phyloP scores from a whole-genome alignment of 257 asterid species.

The Thymus mandschuricus region DNA sequence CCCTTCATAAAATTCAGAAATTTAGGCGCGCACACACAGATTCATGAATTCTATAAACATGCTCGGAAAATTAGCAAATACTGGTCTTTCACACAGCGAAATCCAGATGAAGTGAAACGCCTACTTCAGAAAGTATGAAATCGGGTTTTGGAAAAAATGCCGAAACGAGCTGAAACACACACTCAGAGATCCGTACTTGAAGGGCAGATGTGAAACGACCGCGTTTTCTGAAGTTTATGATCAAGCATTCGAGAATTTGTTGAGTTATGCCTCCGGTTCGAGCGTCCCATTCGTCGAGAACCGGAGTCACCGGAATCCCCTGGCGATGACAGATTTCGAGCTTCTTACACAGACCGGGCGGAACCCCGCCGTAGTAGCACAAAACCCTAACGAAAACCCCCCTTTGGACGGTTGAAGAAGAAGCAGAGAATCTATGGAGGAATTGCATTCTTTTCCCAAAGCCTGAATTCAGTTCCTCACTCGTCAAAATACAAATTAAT shows the following conservation, averaged over 20 bases:
- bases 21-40: not conserved
- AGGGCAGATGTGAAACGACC: not conserved
- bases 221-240: not conserved
- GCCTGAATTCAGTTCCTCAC: too few species aligned
- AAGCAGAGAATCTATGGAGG: not conserved
- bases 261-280: not conserved
- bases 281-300: constrained; percentile 11
- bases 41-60: not conserved
- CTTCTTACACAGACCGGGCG: not conserved
- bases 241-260: not conserved
- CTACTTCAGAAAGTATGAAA: too few species aligned
- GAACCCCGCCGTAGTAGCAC: not conserved
- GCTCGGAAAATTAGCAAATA: not conserved
- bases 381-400: not conserved
- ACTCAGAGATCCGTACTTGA: not conserved
- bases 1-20: not conserved
- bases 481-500: too few species aligned
- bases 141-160: too few species aligned
- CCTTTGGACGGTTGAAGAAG: not conserved
- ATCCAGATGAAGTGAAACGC: too few species aligned
- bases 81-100: not conserved
- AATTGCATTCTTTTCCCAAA: not conserved
- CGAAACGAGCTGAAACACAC: not conserved
- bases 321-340: not conserved
- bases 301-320: not conserved